Percentiles rank a stretch among this genome's conserved stretches.
Conservation (phyloP, 164 flowering plant genomes). For the Vitis amurensis region DNA sequence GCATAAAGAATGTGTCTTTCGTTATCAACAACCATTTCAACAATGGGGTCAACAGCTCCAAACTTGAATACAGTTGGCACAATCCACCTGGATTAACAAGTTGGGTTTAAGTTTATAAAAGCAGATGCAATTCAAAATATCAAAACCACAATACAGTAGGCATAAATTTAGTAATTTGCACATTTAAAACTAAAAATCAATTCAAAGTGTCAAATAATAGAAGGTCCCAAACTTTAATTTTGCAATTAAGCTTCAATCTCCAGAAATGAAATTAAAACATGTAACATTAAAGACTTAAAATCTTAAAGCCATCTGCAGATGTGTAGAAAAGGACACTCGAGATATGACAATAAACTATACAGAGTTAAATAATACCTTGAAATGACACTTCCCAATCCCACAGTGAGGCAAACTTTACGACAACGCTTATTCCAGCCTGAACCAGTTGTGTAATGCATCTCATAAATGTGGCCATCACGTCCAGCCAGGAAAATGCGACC, state of each 20-base stretch:
- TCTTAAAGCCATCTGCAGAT: neutral
- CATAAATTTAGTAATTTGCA: too few relatives aligned
- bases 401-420: slow-evolving; percentile 90
- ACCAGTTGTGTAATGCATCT: slow-evolving; percentile 80
- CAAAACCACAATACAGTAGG: neutral
- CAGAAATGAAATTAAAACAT: neutral
- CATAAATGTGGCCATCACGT: slow-evolving; percentile 96
- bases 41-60: slow-evolving; percentile 88
- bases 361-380: slow-evolving; percentile 56
- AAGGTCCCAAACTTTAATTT: neutral
- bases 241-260: neutral
- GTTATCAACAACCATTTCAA: slow-evolving; percentile 90
- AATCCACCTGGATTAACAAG: slow-evolving; percentile 72
- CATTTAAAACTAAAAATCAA: too few relatives aligned
- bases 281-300: neutral
- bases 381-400: slow-evolving; percentile 78
- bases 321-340: neutral
- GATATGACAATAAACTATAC: neutral
- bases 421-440: slow-evolving; percentile 94
- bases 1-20: slow-evolving; percentile 90
- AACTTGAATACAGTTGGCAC: slow-evolving; percentile 91
- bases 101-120: neutral
- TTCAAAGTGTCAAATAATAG: neutral
- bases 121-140: neutral
- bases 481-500: slow-evolving; percentile 93